phyloP scores from a whole-genome alignment of 768 basidiomycete genomes.

The Kwoniella europaea region DNA sequence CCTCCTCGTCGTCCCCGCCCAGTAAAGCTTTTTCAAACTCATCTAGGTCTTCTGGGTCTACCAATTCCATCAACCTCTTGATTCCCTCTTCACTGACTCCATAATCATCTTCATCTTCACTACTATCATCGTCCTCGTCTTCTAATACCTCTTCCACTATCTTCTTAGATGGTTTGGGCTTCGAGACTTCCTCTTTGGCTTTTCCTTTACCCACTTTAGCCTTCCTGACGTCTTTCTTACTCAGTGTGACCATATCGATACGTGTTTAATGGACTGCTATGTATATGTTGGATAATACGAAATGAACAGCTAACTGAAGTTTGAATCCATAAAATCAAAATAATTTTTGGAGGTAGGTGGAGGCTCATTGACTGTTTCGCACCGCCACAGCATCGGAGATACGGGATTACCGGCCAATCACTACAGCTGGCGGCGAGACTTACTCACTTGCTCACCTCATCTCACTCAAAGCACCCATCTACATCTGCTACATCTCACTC shows the following conservation, averaged over 20 bases:
- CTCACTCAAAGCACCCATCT: background rate
- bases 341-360: conserved; percentile 13
- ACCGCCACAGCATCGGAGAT: conserved; percentile 4
- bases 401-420: background rate
- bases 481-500: background rate
- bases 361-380: background rate
- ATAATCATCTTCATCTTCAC: conserved; percentile 55
- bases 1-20: conserved; percentile 41
- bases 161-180: conserved; percentile 1
- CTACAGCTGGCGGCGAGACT: background rate
- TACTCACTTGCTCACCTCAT: background rate
- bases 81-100: conserved; percentile 50
- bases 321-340: conserved; percentile 1
- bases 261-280: conserved; percentile 3
- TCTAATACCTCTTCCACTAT: conserved; percentile 17
- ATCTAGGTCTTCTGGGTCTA: conserved; percentile 65
- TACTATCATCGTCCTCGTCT: conserved; percentile 32
- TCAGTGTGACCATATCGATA: conserved; percentile 34
- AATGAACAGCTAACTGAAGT: background rate
- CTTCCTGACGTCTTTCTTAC: conserved; percentile 41
- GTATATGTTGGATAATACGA: conserved; percentile 9
- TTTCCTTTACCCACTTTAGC: conserved; percentile 33
- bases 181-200: conserved; percentile 10
- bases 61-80: conserved; percentile 51
- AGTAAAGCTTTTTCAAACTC: conserved; percentile 70